Evolutionary conservation across 177 flowering plant species (phyloP).

Genomic region (Telopea speciosissima): DNA sequence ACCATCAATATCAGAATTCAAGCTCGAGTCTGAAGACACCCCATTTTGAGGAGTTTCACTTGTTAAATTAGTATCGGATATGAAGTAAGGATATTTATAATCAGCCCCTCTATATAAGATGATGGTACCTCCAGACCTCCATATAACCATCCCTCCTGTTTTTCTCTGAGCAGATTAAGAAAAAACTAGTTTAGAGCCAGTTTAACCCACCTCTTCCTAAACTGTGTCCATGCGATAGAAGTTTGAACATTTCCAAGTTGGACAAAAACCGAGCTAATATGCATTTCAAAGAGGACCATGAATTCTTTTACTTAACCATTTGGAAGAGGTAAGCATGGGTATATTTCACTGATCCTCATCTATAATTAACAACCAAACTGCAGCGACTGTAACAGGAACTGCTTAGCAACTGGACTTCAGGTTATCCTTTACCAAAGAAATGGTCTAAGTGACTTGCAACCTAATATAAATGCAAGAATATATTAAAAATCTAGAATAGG

Average conservation of each 20-base stretch:
- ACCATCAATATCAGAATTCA: slow-evolving; percentile 14
- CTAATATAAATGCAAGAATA: no score
- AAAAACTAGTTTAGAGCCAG: slow-evolving; percentile 11
- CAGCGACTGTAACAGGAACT: no score
- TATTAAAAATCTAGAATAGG: neutral
- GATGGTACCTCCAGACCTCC: slow-evolving; percentile 89
- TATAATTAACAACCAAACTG: no score
- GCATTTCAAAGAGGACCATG: no score
- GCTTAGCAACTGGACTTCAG: no score
- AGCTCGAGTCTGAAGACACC: slow-evolving; percentile 12
- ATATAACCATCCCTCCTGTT: slow-evolving; percentile 92
- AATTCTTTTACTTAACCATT: no score
- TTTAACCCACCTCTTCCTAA: neutral
- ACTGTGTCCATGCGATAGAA: neutral
- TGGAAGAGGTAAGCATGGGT: neutral
- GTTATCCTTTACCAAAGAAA: neutral
- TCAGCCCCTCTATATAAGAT: slow-evolving; percentile 73
- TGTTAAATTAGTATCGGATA: slow-evolving; percentile 17
- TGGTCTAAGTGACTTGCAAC: neutral
- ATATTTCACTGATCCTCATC: neutral
- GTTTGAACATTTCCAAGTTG: neutral
- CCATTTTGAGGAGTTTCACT: slow-evolving; percentile 18
- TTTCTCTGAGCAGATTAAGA: slow-evolving; percentile 53
- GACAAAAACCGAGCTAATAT: neutral
- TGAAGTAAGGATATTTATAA: slow-evolving; percentile 85